Base-by-base conservation (phyloP, 2,329 filamentous ascomycete species). In the Seiridium cupressi region DNA sequence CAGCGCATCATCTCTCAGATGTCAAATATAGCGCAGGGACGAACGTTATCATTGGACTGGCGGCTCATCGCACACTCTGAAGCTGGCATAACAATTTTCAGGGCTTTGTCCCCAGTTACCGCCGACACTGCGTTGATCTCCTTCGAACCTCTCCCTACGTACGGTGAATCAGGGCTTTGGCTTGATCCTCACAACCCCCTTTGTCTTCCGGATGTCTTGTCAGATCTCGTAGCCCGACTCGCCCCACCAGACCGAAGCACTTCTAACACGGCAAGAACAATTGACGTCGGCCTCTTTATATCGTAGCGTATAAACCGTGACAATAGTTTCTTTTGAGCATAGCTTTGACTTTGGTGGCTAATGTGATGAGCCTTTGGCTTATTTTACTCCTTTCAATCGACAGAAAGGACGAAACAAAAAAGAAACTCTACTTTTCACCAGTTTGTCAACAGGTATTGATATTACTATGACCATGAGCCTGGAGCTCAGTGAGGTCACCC, bases 311-410 rank as follows among this genome's bases (percentile, higher is more conserved):
- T 13, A 36, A 7, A 26, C 49, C 6, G 49, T 53, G 7, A 53
- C 49, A 53, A 53, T 53, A 18, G 18, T 18, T 53, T 53, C 35
- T 53, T 53, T 53, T 53, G 35, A 53, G 49, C 18, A 13, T 53
- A 13, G 34, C 49, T 53, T 53, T 53, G 49, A 53, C 8, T n/a
- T 35, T 53, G 18, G 32, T n/a, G 32, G 32, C 34, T 38, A 53
- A 26, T 35, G 5, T 36, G 6, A 13, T 53, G 49, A 13, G 31
- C 49, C 49, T 53, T 53, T 53, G 35, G 38, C 32, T 40, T 47
- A 48, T 3, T 44, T 34, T 6, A n/a, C 5, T n/a, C 40, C 31
- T 55, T 35, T 54, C 42, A 26, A 42, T 51, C 35, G 9, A 38
- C 9, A n/a, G 49, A 53, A 53, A 53, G 47, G n/a, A 53, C 32